Base-by-base conservation (phyloP, 768 basidiomycete genomes). In the Sarcodon sp. region DNA sequence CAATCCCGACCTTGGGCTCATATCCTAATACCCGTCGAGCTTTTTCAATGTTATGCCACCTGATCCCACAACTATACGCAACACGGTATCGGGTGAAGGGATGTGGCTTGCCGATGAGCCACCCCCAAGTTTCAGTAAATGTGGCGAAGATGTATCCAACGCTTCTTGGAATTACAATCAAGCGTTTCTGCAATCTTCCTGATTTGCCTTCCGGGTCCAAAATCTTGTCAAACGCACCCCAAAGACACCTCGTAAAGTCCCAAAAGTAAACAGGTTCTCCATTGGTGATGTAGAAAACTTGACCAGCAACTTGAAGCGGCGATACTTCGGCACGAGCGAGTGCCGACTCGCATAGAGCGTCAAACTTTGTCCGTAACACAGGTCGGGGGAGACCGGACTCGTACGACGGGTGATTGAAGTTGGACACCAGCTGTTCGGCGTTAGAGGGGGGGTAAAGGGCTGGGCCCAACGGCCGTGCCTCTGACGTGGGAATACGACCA, bases 181-280 rank as follows among this genome's bases (percentile, higher is more conserved):
- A 60, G 58, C 56, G 45, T 16, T 65, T 61, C 55, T 75, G 59
- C 50, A 55, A 72, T 53, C 69, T 69, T 41, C 27, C 7, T 41
- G 15, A 15, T 13, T 41, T 41, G 39, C 39, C 39, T 6, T 75
- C 77, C 12, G 78, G 71, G 58, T 80, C 80, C 45, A 73, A 67
- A 45, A 67, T 60, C 54, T 59, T 56, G 50, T 62, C 65, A n/a
- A 67, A 63, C 44, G 69, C 67, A 31, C 72, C 66, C 90, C 89
- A 98, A n/a, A 96, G 65, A 2, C 75, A 64, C 6, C 89, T 76
- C 32, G 81, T 72, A 58, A 94, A 82, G 66, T 96, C 92, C 94
- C 94, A 99, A 69, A 97, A 97, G 64, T 89, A 88, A 48, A 82
- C 73, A 2, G 93, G 94, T 60, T 98, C 93, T 52, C 92, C 91